Evolutionary conservation across 768 basidiomycete genomes (phyloP), one percentile per base, ranked within the genome.

Genomic region (Ramaria rubella): DNA sequence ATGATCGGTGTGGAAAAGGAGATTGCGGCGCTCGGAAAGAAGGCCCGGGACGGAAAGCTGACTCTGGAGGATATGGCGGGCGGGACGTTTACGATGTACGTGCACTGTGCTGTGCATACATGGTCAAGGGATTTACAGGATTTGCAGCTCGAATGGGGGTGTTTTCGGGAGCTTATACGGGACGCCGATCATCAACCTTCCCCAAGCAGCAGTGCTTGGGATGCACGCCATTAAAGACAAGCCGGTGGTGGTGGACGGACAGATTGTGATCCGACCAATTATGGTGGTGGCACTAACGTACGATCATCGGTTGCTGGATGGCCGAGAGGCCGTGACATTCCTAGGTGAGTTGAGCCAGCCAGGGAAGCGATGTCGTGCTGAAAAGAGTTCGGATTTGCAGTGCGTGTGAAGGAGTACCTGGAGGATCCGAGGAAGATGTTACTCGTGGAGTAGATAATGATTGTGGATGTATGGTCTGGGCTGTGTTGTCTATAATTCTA

Each of bases 61-160:
- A 86, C 87, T n/a, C 79, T 98, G 52, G 96, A 97, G 70, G 95
- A 99, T 70, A 97, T 97, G 95, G 80, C 93, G 31, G 95, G 95
- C 49, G 95, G 95, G 49, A 86, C 92, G n/a, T 97, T 99, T 80
- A 98, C 95, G 61, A 97, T 97, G 92, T 93, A 62, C 61, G 87
- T 75, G 34, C 48, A 30, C 9, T 59, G 30, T 55, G 17, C 17
- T 33, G 42, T 12, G 12, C 33, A 9, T 43, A 5, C 11, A 33
- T 21, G 26, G n/a, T 17, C n/a, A 4, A 42, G 11, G 21, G 2
- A 21, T 36, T 53, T 8, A 53, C 52, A 5, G 19, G 26, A 5
- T 57, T 34, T 59, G 23, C 60, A 95, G 93, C 71, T 98, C 96
- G 38, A 99, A 99, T 67, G 96, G 95, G 44, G 95, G 95, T 64